phyloP scores from a whole-genome alignment of 2,329 filamentous ascomycete genomes.

The Lasiodiplodia sp. region DNA sequence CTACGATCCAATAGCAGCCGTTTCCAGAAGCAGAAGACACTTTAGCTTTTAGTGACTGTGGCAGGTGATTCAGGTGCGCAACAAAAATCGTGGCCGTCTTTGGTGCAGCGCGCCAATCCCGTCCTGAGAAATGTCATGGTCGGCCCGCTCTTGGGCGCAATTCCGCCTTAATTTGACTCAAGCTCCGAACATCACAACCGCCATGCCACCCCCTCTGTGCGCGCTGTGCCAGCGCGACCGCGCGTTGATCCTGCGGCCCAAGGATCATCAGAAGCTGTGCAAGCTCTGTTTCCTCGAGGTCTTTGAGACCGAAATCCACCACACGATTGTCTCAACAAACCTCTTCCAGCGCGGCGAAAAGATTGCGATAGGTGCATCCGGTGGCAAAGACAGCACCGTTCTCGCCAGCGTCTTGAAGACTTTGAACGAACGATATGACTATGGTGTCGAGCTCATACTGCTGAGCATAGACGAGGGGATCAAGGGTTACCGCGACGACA shows the following conservation, averaged over 20 bases:
- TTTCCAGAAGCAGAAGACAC: not conserved
- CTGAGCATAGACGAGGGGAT: conserved; percentile 97
- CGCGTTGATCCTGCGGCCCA: conserved; percentile 90
- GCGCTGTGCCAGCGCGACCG: conserved; percentile 77
- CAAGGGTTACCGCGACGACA: conserved; percentile 95
- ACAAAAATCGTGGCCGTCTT: conserved; percentile 8
- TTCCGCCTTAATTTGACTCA: conserved; percentile 22
- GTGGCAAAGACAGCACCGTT: conserved; percentile 97
- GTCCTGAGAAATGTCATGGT: conserved; percentile 1
- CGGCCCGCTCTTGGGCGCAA: not conserved
- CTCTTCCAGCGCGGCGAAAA: conserved; percentile 85
- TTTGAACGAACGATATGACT: conserved; percentile 86
- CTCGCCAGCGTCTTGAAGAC: conserved; percentile 94
- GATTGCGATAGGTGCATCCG: conserved; percentile 93
- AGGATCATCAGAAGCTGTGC: conserved; percentile 94
- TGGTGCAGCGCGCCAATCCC: conserved; percentile 2
- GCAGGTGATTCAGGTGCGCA: not conserved
- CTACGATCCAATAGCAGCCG: too few relatives aligned
- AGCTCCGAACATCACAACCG: conserved; percentile 29
- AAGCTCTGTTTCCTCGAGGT: conserved; percentile 83
- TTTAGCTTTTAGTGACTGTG: not conserved
- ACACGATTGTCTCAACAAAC: conserved; percentile 83
- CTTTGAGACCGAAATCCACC: conserved; percentile 93
- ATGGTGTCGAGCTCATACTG: conserved; percentile 84
- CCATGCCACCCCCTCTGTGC: conserved; percentile 81